Conservation (phyloP, 257 asterid genomes). For the Avicennia marina region DNA sequence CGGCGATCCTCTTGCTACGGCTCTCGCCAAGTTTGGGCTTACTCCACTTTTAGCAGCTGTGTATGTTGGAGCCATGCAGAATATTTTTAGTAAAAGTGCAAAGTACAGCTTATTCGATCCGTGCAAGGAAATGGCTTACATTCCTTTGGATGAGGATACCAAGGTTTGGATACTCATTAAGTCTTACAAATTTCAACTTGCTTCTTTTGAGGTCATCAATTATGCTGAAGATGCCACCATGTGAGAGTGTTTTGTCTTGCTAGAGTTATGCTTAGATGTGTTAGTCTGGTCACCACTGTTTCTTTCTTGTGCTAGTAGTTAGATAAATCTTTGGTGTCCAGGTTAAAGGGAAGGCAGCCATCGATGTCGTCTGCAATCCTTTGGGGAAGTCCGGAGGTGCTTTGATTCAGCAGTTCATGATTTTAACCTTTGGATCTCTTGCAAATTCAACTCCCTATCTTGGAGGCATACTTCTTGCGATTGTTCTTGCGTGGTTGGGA, state of each 20-base stretch:
- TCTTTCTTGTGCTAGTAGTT: no score
- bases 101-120: conserved; percentile 98
- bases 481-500: conserved; percentile 86
- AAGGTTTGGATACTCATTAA: conserved; percentile 50
- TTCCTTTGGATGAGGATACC: conserved; percentile 97
- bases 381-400: conserved; percentile 98
- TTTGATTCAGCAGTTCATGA: conserved; percentile 95
- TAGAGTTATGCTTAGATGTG: no score
- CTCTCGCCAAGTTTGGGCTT: conserved; percentile 76
- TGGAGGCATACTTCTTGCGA: conserved; percentile 82
- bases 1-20: conserved; percentile 75
- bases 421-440: conserved; percentile 81
- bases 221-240: no score
- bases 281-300: no score
- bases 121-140: conserved; percentile 99
- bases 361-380: conserved; percentile 97
- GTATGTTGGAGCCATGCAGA: conserved; percentile 94
- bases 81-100: conserved; percentile 95
- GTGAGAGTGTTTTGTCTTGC: no score
- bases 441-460: conserved; percentile 98
- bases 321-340: conserved; percentile 16
- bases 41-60: conserved; percentile 99
- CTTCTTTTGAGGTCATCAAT: no score
- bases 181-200: no score
- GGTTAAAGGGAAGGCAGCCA: conserved; percentile 99